Evolutionary conservation across 2,329 filamentous ascomycete species (phyloP).

Genomic region (Dactylellina drechsleri): DNA sequence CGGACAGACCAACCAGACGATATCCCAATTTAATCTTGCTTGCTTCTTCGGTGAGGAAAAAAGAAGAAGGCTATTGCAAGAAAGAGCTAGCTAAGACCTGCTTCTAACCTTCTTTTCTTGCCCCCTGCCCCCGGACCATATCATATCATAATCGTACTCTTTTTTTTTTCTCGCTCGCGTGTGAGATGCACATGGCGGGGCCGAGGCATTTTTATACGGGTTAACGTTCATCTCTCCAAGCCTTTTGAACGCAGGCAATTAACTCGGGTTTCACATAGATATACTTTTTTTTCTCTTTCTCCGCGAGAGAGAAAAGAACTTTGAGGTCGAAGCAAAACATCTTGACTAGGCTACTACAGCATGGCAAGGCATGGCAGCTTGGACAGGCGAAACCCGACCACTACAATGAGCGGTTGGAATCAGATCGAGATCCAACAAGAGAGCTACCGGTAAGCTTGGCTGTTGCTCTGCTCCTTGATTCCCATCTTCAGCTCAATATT

Average conservation of each 20-base stretch:
- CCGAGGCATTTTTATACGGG: constrained; percentile 52
- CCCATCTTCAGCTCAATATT: constrained; percentile 7
- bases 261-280: constrained; percentile 18
- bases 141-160: constrained; percentile 55
- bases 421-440: constrained; percentile 12
- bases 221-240: not conserved
- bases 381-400: constrained; percentile 9
- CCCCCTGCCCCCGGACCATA: constrained; percentile 14
- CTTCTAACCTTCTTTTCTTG: not conserved
- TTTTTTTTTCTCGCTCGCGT: constrained; percentile 8
- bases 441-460: not conserved
- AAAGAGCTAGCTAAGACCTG: constrained; percentile 12
- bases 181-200: too few species aligned
- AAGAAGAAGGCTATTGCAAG: too few species aligned
- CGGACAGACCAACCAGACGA: too few species aligned
- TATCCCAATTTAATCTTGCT: too few species aligned
- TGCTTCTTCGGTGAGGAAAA: too few species aligned
- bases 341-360: too few species aligned
- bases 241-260: constrained; percentile 26
- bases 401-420: not conserved
- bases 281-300: constrained; percentile 7
- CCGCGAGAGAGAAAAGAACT: constrained; percentile 10
- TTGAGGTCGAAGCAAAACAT: constrained; percentile 20
- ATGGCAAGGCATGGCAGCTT: not conserved
- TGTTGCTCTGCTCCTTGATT: constrained; percentile 9